A percentile compares a stretch with the other conserved stretches of the same genome.
Conservation (phyloP, 1,284 basidiomycete genomes). For the Cryptococcus sp. region DNA sequence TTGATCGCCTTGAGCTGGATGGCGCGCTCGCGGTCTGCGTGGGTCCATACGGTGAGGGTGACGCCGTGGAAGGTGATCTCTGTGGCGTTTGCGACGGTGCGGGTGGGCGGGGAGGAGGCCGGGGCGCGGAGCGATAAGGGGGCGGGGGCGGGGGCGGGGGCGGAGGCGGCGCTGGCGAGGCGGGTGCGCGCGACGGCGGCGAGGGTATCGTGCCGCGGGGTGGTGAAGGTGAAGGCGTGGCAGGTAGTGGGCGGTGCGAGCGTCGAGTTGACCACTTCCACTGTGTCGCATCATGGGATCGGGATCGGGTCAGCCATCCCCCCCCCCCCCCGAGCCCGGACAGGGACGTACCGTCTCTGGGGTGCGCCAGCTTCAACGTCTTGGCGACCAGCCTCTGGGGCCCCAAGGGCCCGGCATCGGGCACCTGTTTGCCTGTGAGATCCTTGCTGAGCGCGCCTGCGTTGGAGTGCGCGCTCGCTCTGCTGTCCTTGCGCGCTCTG, state of each 20-base stretch:
- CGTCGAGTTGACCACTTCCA: constrained; percentile 89
- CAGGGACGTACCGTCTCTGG: constrained; percentile 30
- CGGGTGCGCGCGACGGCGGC: constrained; percentile 28
- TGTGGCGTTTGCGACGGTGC: constrained; percentile 35
- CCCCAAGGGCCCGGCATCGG: constrained; percentile 43
- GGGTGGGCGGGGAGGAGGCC: constrained; percentile 15
- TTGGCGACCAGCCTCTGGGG: constrained; percentile 74
- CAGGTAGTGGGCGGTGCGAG: constrained; percentile 86
- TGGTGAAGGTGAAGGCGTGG: constrained; percentile 80
- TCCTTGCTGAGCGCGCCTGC: constrained; percentile 20
- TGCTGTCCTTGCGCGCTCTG: constrained; percentile 29
- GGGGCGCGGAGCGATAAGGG: constrained; percentile 53
- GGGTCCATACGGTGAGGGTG: constrained; percentile 88
- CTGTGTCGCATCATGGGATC: constrained; percentile 55
- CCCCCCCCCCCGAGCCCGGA: too few species aligned
- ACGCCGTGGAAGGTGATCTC: constrained; percentile 74
- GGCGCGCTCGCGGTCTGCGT: constrained; percentile 80
- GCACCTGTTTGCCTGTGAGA: constrained; percentile 54
- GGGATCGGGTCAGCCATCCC: not conserved
- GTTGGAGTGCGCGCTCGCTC: constrained; percentile 50
- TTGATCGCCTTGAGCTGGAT: constrained; percentile 35
- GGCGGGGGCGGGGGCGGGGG: constrained; percentile 28
- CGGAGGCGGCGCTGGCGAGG: constrained; percentile 14
- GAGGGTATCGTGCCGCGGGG: constrained; percentile 39
- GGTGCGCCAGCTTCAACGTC: constrained; percentile 68